Evolutionary conservation across 768 basidiomycete genomes (phyloP).

Genomic region (Rhizopogon vinicolor): DNA sequence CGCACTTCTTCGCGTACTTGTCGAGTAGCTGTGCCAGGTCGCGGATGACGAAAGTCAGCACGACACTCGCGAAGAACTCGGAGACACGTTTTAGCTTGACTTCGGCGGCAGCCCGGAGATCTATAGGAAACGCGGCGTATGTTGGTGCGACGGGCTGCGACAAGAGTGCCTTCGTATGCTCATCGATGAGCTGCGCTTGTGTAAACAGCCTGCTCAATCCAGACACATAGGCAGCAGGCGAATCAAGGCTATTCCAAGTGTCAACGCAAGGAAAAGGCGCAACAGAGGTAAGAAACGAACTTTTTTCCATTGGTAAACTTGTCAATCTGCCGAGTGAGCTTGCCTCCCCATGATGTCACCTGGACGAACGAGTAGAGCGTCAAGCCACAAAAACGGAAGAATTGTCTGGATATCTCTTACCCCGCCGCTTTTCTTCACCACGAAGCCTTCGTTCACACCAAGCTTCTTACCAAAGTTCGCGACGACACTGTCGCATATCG

Average conservation of each 20-base stretch:
- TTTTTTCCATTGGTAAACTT: constrained; percentile 89
- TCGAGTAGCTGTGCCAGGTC: constrained; percentile 84
- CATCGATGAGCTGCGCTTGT: constrained; percentile 78
- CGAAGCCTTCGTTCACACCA: constrained; percentile 84
- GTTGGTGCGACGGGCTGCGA: constrained; percentile 64
- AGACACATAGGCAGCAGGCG: constrained; percentile 79
- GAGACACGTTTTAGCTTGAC: constrained; percentile 74
- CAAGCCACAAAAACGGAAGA: constrained; percentile 4
- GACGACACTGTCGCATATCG: constrained; percentile 74
- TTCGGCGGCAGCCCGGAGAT: constrained; percentile 63
- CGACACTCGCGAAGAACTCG: constrained; percentile 89
- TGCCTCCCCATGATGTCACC: constrained; percentile 67
- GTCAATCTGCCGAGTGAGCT: constrained; percentile 70
- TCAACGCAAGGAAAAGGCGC: constrained; percentile 8
- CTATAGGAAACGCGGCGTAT: constrained; percentile 65
- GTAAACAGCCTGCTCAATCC: constrained; percentile 70
- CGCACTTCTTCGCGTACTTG: constrained; percentile 92
- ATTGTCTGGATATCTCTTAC: constrained; percentile 29
- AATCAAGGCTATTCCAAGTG: constrained; percentile 62
- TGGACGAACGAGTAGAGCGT: constrained; percentile 13
- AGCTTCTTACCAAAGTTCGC: constrained; percentile 84
- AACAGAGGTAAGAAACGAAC: constrained; percentile 37
- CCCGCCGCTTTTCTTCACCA: constrained; percentile 69
- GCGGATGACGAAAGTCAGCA: constrained; percentile 85
- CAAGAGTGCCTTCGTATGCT: constrained; percentile 73